Conservation (phyloP, 257 asterid species). For the Salvia hispanica region DNA sequence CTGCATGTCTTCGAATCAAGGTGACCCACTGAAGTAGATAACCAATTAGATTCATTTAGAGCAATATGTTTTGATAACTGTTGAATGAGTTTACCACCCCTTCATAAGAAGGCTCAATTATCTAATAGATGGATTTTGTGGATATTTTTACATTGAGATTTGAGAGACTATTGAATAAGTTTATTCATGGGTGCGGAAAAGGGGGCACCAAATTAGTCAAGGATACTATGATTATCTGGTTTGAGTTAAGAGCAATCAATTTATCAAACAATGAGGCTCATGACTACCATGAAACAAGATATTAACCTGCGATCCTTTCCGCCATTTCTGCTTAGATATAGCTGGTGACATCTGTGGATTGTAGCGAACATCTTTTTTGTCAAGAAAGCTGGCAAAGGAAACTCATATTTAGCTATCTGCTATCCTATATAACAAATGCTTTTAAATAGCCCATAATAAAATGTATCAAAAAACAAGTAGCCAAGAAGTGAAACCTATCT, state of each 20-base stretch:
- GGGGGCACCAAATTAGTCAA: not conserved
- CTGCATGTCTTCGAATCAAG: conserved; percentile 77
- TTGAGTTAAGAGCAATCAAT: not conserved
- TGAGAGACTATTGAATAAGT: not conserved
- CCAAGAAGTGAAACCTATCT: conserved; percentile 22
- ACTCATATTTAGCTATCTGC: conserved; percentile 3
- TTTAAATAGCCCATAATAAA: conserved; percentile 15
- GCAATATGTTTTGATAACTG: conserved; percentile 9
- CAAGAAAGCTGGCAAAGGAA: conserved; percentile 64
- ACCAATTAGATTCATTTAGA: conserved; percentile 22
- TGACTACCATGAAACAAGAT: conserved; percentile 10
- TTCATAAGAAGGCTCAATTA: not conserved
- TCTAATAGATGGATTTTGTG: conserved; percentile 2
- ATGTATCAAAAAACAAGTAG: conserved; percentile 9
- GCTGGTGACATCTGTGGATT: conserved; percentile 88
- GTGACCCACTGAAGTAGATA: conserved; percentile 80
- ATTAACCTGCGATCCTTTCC: conserved; percentile 96
- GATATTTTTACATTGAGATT: conserved; percentile 2
- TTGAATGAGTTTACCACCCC: conserved; percentile 1
- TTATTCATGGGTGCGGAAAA: not conserved
- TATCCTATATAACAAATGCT: conserved; percentile 3
- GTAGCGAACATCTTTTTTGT: conserved; percentile 77
- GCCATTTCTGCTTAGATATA: conserved; percentile 84
- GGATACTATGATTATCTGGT: conserved; percentile 12
- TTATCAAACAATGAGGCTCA: conserved; percentile 10